These are phyloP conservation scores for Rhytidiadelphus loreus DNA, from an alignment of 225 moss, liverwort and hornwort genomes.

Conservation along the genomic window DNA sequence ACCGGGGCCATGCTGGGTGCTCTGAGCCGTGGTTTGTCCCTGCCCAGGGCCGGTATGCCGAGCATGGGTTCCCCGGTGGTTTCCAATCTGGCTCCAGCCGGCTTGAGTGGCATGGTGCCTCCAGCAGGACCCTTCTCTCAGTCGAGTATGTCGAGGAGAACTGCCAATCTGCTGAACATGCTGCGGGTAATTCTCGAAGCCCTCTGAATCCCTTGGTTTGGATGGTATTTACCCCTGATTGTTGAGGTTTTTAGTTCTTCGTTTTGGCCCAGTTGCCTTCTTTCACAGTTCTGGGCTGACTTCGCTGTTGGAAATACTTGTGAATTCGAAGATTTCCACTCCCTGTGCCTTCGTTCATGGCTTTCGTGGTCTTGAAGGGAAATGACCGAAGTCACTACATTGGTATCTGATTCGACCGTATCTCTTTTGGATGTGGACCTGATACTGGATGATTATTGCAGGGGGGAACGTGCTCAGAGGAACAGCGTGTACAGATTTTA, in stretches of 20 bases:
- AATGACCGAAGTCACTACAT: neutral
- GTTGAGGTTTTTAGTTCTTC: neutral
- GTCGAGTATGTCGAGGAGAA: conserved; percentile 7
- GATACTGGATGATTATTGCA: neutral
- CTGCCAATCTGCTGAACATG: conserved; percentile 17
- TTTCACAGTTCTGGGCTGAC: neutral
- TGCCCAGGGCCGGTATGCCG: conserved; percentile 50
- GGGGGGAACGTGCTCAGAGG: conserved; percentile 35
- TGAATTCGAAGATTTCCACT: neutral
- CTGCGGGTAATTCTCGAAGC: conserved; percentile 22
- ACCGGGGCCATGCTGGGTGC: conserved; percentile 58
- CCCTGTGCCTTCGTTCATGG: neutral
- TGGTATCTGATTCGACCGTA: neutral
- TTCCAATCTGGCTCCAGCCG: conserved; percentile 37
- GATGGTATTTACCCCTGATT: neutral
- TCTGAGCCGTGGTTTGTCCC: conserved; percentile 59
- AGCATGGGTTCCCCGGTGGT: conserved; percentile 53
- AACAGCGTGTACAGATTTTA: conserved; percentile 47
- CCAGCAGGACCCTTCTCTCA: conserved; percentile 45
- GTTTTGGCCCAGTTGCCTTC: neutral
- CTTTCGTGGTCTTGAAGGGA: neutral
- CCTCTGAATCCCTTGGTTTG: neutral
- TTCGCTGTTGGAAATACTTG: neutral
- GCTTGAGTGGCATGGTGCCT: conserved; percentile 58
- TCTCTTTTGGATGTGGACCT: neutral